Conservation (phyloP, 495 filamentous ascomycete species). For the Lasiosphaeria miniovina region DNA sequence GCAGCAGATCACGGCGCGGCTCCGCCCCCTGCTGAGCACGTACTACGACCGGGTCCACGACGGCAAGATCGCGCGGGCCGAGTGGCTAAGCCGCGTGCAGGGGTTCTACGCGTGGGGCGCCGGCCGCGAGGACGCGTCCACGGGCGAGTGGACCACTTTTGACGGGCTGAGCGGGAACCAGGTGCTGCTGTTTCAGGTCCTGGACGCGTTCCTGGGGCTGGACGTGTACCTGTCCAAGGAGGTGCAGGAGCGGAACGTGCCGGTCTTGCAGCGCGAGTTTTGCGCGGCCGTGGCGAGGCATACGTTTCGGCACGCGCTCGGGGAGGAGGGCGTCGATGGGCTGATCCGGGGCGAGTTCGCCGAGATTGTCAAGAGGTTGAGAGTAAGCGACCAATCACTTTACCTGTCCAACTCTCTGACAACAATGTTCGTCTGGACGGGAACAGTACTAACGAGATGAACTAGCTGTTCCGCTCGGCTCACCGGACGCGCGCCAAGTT, state of each 20-base stretch:
- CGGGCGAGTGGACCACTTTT: constrained; percentile 34
- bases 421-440: background rate
- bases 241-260: constrained; percentile 28
- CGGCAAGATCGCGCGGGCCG: constrained; percentile 24
- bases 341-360: constrained; percentile 29
- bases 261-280: constrained; percentile 32
- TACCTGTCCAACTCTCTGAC: background rate
- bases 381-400: constrained; percentile 20
- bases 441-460: background rate
- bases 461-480: constrained; percentile 34
- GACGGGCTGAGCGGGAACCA: constrained; percentile 48
- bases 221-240: constrained; percentile 35
- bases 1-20: constrained; percentile 19
- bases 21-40: constrained; percentile 24
- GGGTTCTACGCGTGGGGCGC: constrained; percentile 44
- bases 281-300: constrained; percentile 24
- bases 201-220: constrained; percentile 46
- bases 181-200: constrained; percentile 38
- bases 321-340: constrained; percentile 23
- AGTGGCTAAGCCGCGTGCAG: constrained; percentile 41
- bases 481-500: constrained; percentile 36
- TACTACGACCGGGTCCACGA: constrained; percentile 33
- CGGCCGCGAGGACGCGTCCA: constrained; percentile 23
- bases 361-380: constrained; percentile 35
- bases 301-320: constrained; percentile 18